Evolutionary conservation across 2,329 filamentous ascomycete genomes (phyloP), one percentile per base, ranked within the genome.

Genomic region (Endothia cerciana): DNA sequence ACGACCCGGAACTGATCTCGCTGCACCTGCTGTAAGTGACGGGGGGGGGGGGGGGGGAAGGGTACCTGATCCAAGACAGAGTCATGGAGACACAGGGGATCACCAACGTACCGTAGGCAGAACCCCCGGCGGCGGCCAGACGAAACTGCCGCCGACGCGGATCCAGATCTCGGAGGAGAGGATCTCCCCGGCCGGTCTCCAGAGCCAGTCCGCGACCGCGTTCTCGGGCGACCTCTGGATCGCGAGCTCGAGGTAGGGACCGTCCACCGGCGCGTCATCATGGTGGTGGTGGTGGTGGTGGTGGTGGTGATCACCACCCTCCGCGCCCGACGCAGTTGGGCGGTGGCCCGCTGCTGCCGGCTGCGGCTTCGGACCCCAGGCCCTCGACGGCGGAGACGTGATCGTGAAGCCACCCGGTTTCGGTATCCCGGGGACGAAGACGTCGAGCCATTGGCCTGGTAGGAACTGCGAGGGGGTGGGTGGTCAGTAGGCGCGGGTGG

Each of bases 401-500:
- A 97, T 91, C 51, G 93, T 97, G 81, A 97, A 97, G 65, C 93
- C 93, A 41, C 93, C 93, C 3, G 92, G 89, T 74, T 90, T 88
- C 53, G 83, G 72, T 55, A 92, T 79, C 45, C 80, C 81, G 1
- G 93, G 92, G 62, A 93, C 85, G 75, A 91, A 89, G 7, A 93
- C 89, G 75, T 97, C 93, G 64, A 97, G 84, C 92, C 93, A 97
- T 81, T 97, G 93, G 63, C 93, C 93, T 5, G 93, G 87, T 6
- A 88, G 82, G 77, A 95, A 96, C 83, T 91, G 76, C 53, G 78
- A 74, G 73, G 68, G 65, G 5, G 4, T 62, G 73, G 71, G 70
- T 69, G 72, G 60, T 56, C 22, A 68, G 67, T 56, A 28, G n/a
- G 11, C 22, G 36, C 4, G 17, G 25, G 11, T 3, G 38, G 13